Evolutionary conservation across 164 flowering plant genomes (phyloP).

Genomic region (Cinnamomum chago): DNA sequence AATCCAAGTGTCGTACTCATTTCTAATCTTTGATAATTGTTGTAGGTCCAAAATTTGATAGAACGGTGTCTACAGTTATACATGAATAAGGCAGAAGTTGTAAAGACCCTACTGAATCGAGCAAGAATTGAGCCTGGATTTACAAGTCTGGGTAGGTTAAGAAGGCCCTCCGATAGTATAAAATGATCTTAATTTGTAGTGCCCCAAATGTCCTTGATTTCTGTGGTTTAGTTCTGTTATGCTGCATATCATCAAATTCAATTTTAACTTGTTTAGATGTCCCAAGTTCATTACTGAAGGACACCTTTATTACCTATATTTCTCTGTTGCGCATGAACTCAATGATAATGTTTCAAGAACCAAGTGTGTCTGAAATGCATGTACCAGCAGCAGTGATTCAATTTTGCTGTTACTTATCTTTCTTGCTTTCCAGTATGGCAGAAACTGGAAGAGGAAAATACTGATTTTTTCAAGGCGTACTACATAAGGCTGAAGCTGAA

Average conservation of each 20-base stretch:
- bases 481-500: constrained; percentile 87
- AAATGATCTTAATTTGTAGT: not conserved
- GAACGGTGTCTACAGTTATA: constrained; percentile 89
- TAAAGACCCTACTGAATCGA: constrained; percentile 76
- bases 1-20: constrained; percentile 4
- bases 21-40: constrained; percentile 4
- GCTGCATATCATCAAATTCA: not conserved
- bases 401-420: constrained; percentile 7
- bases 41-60: constrained; percentile 93
- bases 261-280: too few species aligned
- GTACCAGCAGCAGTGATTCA: not conserved
- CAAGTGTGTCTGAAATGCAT: not conserved
- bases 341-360: too few species aligned
- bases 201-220: not conserved
- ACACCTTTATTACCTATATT: not conserved
- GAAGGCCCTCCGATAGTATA: constrained; percentile 37
- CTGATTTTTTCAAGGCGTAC: constrained; percentile 93
- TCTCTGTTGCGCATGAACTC: too few species aligned
- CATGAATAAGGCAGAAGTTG: constrained; percentile 92
- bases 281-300: not conserved
- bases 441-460: constrained; percentile 97
- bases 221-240: not conserved
- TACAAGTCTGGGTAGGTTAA: constrained; percentile 71
- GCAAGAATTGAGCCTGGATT: constrained; percentile 96
- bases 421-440: constrained; percentile 73